These are phyloP conservation scores for Candida nonsorbophila DNA, from an alignment of 805 yeast species.

Conservation along the genomic window DNA sequence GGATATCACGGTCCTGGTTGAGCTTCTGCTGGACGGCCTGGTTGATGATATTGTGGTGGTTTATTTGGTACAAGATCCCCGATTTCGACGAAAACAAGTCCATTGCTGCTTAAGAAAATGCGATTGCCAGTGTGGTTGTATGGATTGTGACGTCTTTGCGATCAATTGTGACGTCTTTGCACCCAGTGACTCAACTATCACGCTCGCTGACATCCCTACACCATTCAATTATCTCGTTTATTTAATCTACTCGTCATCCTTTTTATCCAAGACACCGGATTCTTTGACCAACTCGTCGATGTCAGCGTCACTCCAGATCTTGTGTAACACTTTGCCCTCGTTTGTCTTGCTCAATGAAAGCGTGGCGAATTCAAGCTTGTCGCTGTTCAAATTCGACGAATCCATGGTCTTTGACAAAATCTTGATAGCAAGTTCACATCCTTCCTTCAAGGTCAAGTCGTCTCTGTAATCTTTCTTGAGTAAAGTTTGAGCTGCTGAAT, in stretches of 20 bases:
- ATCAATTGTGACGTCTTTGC: no score
- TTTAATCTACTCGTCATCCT: constrained; percentile 22
- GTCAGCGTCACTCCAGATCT: constrained; percentile 76
- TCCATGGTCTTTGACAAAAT: constrained; percentile 94
- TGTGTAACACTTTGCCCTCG: constrained; percentile 52
- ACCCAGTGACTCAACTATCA: no score
- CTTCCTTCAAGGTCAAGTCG: constrained; percentile 66
- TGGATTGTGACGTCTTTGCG: no score
- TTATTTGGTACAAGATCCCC: constrained; percentile 14
- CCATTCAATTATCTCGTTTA: no score
- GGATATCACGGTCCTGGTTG: no score
- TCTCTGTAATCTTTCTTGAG: constrained; percentile 93
- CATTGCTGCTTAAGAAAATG: constrained; percentile 3
- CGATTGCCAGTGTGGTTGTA: no score
- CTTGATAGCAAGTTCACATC: constrained; percentile 82
- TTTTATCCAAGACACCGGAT: constrained; percentile 57
- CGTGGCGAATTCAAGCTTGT: constrained; percentile 91
- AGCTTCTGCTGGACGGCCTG: constrained; percentile 1
- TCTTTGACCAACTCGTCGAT: constrained; percentile 69
- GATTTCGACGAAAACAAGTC: constrained; percentile 7
- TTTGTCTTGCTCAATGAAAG: constrained; percentile 43
- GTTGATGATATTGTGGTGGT: constrained; percentile 19
- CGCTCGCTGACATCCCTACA: no score
- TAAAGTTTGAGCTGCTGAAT: constrained; percentile 91
- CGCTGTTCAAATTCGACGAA: constrained; percentile 75